These are phyloP conservation scores for Wickerhamiella nectarea DNA, from an alignment of 805 yeast species.

Conservation along the genomic window DNA sequence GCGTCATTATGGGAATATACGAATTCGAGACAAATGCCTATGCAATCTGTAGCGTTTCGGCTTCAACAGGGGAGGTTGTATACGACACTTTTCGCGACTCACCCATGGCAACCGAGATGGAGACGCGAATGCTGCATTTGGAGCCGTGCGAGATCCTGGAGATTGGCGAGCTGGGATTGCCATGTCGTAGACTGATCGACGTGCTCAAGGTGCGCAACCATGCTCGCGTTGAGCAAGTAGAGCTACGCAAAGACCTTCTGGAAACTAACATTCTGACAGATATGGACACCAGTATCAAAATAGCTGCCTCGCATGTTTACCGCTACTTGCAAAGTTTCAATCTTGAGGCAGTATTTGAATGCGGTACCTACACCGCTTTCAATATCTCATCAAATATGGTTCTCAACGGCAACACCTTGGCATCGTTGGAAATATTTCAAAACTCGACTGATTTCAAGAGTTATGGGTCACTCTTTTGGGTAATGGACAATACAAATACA, in stretches of 20 bases:
- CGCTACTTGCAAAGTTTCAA: slow-evolving; percentile 49
- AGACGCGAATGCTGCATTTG: slow-evolving; percentile 59
- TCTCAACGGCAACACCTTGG: slow-evolving; percentile 50
- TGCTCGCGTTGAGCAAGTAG: slow-evolving; percentile 15
- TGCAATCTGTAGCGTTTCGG: slow-evolving; percentile 50
- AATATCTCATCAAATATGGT: slow-evolving; percentile 35
- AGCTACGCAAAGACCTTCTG: slow-evolving; percentile 7
- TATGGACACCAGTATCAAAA: neutral
- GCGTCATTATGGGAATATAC: slow-evolving; percentile 20
- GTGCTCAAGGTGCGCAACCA: slow-evolving; percentile 1
- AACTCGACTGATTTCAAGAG: slow-evolving; percentile 44
- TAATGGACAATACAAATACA: slow-evolving; percentile 69
- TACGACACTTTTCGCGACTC: slow-evolving; percentile 60
- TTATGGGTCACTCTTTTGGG: slow-evolving; percentile 65
- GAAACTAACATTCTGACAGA: neutral
- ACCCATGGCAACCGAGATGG: slow-evolving; percentile 43
- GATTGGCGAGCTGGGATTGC: slow-evolving; percentile 30
- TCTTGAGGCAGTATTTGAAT: slow-evolving; percentile 41
- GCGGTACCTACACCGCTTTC: slow-evolving; percentile 43
- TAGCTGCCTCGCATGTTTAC: slow-evolving; percentile 23
- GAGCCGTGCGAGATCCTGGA: slow-evolving; percentile 63
- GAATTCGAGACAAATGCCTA: slow-evolving; percentile 16
- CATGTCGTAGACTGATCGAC: slow-evolving; percentile 8
- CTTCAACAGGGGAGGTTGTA: slow-evolving; percentile 60
- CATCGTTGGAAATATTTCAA: slow-evolving; percentile 59